These are phyloP conservation scores for Botryotinia calthae DNA, from an alignment of 2,329 filamentous ascomycete species.

Conservation along the genomic window DNA sequence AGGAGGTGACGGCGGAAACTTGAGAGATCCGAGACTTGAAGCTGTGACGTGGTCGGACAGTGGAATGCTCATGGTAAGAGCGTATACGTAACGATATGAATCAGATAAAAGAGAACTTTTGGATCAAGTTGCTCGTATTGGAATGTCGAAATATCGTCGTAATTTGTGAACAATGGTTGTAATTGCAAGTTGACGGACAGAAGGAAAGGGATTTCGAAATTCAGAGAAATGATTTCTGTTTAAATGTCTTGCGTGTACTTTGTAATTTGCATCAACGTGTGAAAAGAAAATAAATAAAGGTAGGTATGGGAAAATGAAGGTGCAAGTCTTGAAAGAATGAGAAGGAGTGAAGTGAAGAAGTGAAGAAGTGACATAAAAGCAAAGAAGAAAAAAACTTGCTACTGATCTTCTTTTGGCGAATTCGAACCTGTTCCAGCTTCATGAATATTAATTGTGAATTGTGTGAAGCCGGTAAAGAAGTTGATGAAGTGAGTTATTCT, in stretches of 20 bases:
- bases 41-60: background rate
- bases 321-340: background rate
- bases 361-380: background rate
- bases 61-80: slow-evolving; percentile 16
- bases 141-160: background rate
- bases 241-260: background rate
- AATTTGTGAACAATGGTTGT: background rate
- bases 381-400: background rate
- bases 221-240: background rate
- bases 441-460: background rate
- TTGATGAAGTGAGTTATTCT: background rate
- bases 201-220: background rate
- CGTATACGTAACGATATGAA: background rate
- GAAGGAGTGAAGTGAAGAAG: background rate
- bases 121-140: background rate
- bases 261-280: background rate
- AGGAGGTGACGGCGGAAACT: slow-evolving; percentile 13
- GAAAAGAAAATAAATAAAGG: background rate
- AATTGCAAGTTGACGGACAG: background rate
- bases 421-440: background rate
- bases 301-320: background rate
- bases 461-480: background rate
- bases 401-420: background rate
- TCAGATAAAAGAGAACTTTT: background rate
- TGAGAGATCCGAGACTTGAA: slow-evolving; percentile 4